Evolutionary conservation across 345 rosid genomes (phyloP), one percentile per base, ranked within the genome.

Genomic region (Lepidium didymum): DNA sequence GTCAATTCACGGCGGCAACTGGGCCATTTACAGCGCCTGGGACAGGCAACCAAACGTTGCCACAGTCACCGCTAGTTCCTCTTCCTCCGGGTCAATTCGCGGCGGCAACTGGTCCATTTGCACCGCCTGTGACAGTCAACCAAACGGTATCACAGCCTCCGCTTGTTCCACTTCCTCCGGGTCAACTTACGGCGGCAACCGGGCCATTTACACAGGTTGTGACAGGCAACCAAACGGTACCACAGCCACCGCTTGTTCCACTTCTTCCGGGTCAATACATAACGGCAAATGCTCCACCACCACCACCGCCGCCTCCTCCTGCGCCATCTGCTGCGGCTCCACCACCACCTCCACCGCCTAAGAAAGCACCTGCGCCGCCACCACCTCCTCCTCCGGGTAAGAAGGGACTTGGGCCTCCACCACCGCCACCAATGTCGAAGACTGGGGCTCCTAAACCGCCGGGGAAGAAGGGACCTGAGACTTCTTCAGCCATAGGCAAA

Each of bases 361-460:
- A 67, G 36, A 73, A 81, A 47, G 75, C 72, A 8, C 66, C 77
- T 42, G 80, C 81, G 0, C 81, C 79, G 0, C 75, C 78, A 1
- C 72, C 81, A 2, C 81, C 87, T 7, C 86, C 83, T 18, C 65
- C 82, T 0, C 76, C 79, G 0, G 70, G 62, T 40, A 73, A 72
- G 46, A 73, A 81, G 12, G 73, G 68, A 5, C 75, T 76, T 45
- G 83, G 81, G 0, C 69, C 74, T 1, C 78, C 79, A 0, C 74
- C 79, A 38, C 79, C 81, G 0, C 71, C 78, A 0, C 71, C 79
- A 7, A 75, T 80, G 36, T 67, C 69, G 34, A 80, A 73, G 36
- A 3, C 65, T 36, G 79, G 66, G 2, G 34, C 75, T 14, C 80
- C 79, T 16, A 81, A 85, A 41, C 75, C 75, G 3, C 82, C 86